Evolutionary conservation across 1,139 yeast genomes (phyloP).

Genomic region (Debaryomyces nepalensis): DNA sequence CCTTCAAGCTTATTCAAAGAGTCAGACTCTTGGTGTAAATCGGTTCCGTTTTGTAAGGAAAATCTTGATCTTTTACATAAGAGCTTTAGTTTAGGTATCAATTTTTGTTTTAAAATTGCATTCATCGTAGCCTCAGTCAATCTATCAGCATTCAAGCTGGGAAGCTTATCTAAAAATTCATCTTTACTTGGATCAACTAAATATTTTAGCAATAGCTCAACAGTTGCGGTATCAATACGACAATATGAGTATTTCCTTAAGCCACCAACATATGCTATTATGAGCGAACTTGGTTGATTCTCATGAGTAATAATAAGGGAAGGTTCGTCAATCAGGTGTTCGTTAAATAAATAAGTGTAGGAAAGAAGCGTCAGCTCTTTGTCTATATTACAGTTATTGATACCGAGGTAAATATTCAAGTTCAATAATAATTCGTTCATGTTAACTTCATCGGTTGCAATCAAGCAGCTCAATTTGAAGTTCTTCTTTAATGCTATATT

Average conservation of each 20-base stretch:
- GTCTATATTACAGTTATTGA: constrained; percentile 24
- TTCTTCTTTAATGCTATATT: constrained; percentile 41
- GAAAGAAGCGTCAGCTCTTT: constrained; percentile 20
- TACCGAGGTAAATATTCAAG: constrained; percentile 40
- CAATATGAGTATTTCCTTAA: constrained; percentile 48
- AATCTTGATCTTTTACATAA: constrained; percentile 56
- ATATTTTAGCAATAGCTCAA: constrained; percentile 32
- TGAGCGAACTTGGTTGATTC: constrained; percentile 30
- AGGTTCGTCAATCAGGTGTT: constrained; percentile 31
- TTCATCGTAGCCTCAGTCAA: constrained; percentile 57
- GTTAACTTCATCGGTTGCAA: constrained; percentile 42
- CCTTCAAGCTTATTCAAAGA: constrained; percentile 22
- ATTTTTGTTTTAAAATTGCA: constrained; percentile 52
- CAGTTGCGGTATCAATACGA: constrained; percentile 39
- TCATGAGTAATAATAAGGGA: constrained; percentile 39
- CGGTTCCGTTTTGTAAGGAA: constrained; percentile 28
- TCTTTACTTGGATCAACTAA: constrained; percentile 24
- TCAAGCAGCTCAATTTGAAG: constrained; percentile 38
- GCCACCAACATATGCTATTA: constrained; percentile 48
- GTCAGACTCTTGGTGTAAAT: constrained; percentile 19
- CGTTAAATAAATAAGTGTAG: constrained; percentile 29
- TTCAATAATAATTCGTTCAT: constrained; percentile 42
- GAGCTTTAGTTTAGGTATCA: constrained; percentile 53
- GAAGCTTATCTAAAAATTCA: constrained; percentile 22
- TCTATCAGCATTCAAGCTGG: neutral